Conservation (phyloP, 2,329 filamentous ascomycete genomes). For the Catunica adiposa region DNA sequence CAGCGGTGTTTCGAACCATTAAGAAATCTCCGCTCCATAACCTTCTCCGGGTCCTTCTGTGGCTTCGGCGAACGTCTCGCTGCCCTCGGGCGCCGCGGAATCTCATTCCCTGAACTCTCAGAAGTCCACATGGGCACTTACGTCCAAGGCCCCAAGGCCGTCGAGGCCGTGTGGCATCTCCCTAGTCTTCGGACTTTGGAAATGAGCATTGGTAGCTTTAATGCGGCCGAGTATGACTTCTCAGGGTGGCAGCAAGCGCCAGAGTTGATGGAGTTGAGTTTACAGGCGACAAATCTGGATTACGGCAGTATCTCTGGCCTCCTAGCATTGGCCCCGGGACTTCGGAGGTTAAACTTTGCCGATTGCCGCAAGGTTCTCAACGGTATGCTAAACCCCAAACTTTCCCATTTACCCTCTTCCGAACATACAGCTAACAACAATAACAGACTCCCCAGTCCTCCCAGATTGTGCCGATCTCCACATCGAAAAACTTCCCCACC, state of each 20-base stretch:
- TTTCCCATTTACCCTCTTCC: too few species aligned
- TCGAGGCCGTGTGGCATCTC: slow-evolving; percentile 7
- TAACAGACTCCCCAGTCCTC: slow-evolving; percentile 1
- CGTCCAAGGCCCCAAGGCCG: slow-evolving; percentile 1
- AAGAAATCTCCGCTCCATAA: slow-evolving; percentile 2
- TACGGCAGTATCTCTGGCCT: slow-evolving; percentile 9
- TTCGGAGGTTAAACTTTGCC: slow-evolving; percentile 8
- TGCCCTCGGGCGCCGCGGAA: neutral
- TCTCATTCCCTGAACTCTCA: slow-evolving; percentile 3
- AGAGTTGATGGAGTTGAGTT: neutral
- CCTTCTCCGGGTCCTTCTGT: slow-evolving; percentile 7
- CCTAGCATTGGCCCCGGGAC: slow-evolving; percentile 5
- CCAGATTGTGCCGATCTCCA: slow-evolving; percentile 10
- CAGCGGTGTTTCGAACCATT: slow-evolving; percentile 10
- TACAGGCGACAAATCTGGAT: slow-evolving; percentile 8
- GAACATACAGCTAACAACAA: neutral
- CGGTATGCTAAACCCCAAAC: slow-evolving; percentile 9
- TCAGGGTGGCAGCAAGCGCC: neutral
- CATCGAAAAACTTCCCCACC: slow-evolving; percentile 10
- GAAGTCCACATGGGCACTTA: slow-evolving; percentile 8
- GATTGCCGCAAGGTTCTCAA: slow-evolving; percentile 10
- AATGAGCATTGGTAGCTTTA: slow-evolving; percentile 7
- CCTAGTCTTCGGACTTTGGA: slow-evolving; percentile 5
- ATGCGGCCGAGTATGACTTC: slow-evolving; percentile 6
- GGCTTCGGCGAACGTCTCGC: slow-evolving; percentile 8